Percentiles rank a stretch among this genome's conserved stretches.
Conservation (phyloP, 2,329 filamentous ascomycete species). For the Aspergillus sp. region DNA sequence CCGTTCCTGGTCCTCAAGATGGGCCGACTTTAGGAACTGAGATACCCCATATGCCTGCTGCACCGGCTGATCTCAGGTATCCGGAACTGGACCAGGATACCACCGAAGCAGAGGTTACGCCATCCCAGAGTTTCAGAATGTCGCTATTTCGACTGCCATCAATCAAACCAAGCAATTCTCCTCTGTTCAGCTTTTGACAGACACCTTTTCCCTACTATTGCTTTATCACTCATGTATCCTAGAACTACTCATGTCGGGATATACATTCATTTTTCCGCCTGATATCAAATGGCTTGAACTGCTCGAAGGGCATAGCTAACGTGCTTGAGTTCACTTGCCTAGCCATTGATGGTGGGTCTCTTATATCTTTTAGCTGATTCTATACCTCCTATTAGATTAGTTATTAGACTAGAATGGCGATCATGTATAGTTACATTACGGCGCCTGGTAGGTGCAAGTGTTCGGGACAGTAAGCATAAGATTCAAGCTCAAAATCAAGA, state of each 20-base stretch:
- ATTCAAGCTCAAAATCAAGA: background rate
- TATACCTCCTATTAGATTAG: background rate
- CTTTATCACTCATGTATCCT: background rate
- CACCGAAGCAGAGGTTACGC: background rate
- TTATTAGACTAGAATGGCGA: background rate
- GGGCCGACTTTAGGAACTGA: background rate
- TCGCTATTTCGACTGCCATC: conserved; percentile 15
- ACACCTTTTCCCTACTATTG: background rate
- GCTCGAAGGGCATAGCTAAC: background rate
- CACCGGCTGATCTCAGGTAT: background rate
- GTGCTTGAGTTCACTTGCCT: background rate
- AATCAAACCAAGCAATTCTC: conserved; percentile 17
- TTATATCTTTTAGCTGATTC: background rate
- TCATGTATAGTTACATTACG: background rate
- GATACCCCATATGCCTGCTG: background rate
- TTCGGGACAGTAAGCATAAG: background rate
- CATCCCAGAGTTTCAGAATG: background rate
- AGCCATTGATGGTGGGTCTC: background rate
- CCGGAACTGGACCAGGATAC: background rate
- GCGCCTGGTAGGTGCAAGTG: background rate
- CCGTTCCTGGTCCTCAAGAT: conserved; percentile 1
- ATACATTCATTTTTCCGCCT: background rate
- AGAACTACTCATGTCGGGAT: background rate
- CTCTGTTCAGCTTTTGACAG: conserved; percentile 13
- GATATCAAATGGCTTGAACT: background rate